Evolutionary conservation across 768 basidiomycete genomes (phyloP), one percentile per base, ranked within the genome.

Genomic region (Russula emetica): DNA sequence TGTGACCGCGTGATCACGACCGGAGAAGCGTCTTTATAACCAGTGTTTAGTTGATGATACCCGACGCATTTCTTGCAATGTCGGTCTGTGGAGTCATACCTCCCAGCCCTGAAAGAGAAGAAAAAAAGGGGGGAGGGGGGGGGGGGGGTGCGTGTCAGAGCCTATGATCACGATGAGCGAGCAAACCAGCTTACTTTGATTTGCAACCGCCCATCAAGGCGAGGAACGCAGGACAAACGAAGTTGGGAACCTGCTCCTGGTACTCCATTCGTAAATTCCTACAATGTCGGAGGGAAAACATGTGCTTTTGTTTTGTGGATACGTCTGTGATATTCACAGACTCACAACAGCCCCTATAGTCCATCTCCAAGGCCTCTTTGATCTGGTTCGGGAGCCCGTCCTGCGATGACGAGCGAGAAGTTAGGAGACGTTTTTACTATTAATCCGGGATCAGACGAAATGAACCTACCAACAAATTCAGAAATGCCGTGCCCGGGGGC

Each of bases 1-100:
- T 61, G 59, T 3, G 9, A 32, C 16, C 20, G 44, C 11, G 20
- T 52, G 26, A 61, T 11, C 11, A 14, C 16, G 10, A 65, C 10
- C 1, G 64, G 64, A 26, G 8, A 2, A 2, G 50, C 18, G 2
- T 0, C n/a, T 13, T 26, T 30, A 20, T n/a, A 1, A 10, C 34
- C 2, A 10, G 0, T 4, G 10, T 13, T 9, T 1, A 64, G 8
- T 9, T 60, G 47, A 0, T 0, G 0, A 14, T 28, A 65, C 2
- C 59, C 59, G 2, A 9, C 5, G 2, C 64, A 65, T 0, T 13
- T 38, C 9, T 14, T 20, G 16, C 63, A 65, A 10, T 65, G 64
- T 0, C 64, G 40, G 14, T 56, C 55, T 0, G 49, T 28, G 5
- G 64, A 42, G 55, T 65, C 64, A n/a, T 61, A 65, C 10, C 59